Evolutionary conservation across 1,284 basidiomycete species (phyloP).

Genomic region (Volvariella volvacea): DNA sequence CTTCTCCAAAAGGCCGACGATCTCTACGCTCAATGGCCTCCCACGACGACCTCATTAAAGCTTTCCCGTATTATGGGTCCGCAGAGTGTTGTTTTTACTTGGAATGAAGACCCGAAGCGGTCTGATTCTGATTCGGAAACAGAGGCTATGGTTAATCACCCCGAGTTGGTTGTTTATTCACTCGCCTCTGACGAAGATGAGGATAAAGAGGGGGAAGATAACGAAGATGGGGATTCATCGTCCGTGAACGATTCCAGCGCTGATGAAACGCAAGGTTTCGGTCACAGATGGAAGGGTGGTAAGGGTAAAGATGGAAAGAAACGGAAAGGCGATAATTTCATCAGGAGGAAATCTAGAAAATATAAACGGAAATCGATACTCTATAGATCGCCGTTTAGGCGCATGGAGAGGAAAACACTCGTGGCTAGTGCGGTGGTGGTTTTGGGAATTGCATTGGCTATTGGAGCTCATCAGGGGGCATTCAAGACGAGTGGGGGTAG

Average conservation of each 20-base stretch:
- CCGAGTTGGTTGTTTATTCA: slow-evolving; percentile 51
- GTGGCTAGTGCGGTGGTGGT: slow-evolving; percentile 59
- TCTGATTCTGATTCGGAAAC: slow-evolving; percentile 49
- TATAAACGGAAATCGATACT: slow-evolving; percentile 10
- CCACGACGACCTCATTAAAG: slow-evolving; percentile 29
- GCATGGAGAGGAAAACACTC: slow-evolving; percentile 33
- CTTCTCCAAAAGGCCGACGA: slow-evolving; percentile 31
- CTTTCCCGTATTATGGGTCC: slow-evolving; percentile 67
- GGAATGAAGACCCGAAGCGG: slow-evolving; percentile 36
- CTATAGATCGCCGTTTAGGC: slow-evolving; percentile 12
- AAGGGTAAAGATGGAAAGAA: slow-evolving; percentile 9
- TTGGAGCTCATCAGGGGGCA: slow-evolving; percentile 33
- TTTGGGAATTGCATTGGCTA: slow-evolving; percentile 59
- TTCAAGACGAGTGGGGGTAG: slow-evolving; percentile 16
- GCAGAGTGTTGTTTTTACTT: slow-evolving; percentile 52
- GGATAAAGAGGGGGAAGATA: slow-evolving; percentile 14
- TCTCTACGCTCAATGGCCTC: slow-evolving; percentile 28
- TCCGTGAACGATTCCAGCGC: not conserved
- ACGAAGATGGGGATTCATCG: slow-evolving; percentile 8
- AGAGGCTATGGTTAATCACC: slow-evolving; percentile 52
- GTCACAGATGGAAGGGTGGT: too few relatives aligned
- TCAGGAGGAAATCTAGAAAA: slow-evolving; percentile 14
- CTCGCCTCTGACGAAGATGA: slow-evolving; percentile 23
- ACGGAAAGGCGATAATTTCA: slow-evolving; percentile 7
- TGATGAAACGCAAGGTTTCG: too few relatives aligned